Evolutionary conservation across 257 asterid species (phyloP), one percentile per base, ranked within the genome.

Genomic region (Rauvolfia tetraphylla): DNA sequence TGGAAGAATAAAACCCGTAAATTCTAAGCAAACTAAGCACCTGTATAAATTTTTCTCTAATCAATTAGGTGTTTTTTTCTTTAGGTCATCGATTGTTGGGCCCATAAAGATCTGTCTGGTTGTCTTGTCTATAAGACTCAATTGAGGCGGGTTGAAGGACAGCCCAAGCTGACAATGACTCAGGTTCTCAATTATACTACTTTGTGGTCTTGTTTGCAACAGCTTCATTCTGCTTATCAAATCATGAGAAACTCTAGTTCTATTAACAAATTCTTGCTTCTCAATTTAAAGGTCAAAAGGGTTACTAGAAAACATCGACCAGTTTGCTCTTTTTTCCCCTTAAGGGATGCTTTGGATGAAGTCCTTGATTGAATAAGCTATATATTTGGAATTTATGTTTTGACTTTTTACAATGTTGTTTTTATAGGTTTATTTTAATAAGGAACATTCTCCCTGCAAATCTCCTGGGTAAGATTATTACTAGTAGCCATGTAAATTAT

Each of bases 381-480:
- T 38, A 8, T 17, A 39, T 23, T 44, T 48, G 39, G 27, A 69
- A 42, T n/a, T 76, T 56, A 29, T 77, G 14, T 36, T 39, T 25
- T 69, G 33, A 38, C 38, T 25, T 51, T 38, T 36, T 57, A 29
- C 58, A 49, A 27, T 66, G 53, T n/a, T 29, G 12, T 18, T 65
- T 42, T 23, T 78, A 36, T 42, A 78, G 76, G 71, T 78, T 78
- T 15, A 13, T 44, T 39, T 44, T 42, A 31, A 23, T 31, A 20
- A 67, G 59, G 22, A 27, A 42, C 39, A 61, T 27, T 71, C 67
- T 5, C 17, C 22, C 38, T 27, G 38, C 9, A 46, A 38, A 10
- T 71, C 72, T 27, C 62, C 39, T n/a, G 81, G 81, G 81, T 78
- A 62, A 58, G 76, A 36, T 22, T 69, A 46, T 23, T 27, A 31